Base-by-base conservation (phyloP, 2,329 filamentous ascomycete genomes). In the Byssothecium circinans region DNA sequence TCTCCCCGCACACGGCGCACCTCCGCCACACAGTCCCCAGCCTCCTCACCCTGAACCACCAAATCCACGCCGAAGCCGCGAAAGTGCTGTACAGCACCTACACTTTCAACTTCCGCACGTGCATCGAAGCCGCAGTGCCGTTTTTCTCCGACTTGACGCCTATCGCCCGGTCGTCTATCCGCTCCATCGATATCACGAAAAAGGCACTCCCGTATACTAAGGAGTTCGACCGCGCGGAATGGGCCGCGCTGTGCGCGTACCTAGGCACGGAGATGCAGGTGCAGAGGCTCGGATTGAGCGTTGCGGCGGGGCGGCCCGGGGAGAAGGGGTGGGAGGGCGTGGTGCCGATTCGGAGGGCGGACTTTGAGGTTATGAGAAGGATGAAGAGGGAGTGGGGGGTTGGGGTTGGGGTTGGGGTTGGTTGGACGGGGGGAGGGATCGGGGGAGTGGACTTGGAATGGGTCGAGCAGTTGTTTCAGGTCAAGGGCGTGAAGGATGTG, bases 81-180 rank as follows among this genome's bases (percentile, higher is more conserved):
- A 74, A 78, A 47, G 62, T 81, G 14, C 70, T 86, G 3, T 86
- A 86, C 65, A 73, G 71, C 7, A 70, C 64, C 45, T 80, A 84
- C 61, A 71, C 72, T 0, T 85, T 86, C 63, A 77, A 80, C 57
- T 86, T 86, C 62, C 79, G 78, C 51, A 74, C 75, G 39, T 75
- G 82, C 65, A 73, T 86, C 53, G 83, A 86, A 65, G 81, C 82
- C 14, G 75, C 83, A 5, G 74, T 78, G 1, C 81, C 82, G 0
- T 86, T 86, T 61, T 71, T 86, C 32, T 70, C 72, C 25, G 81
- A 85, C 61, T 74, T 84, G 27, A 81, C 78, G 2, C 73, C 76
- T 1, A 56, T 64, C 15, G 76, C 78, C 2, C 74, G 79, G 27
- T 62, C 65, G 8, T 69, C 78, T 38, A 67, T 86, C 49, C 70